Evolutionary conservation across 495 filamentous ascomycete species (phyloP).

Genomic region (Hyaloscypha hepaticicola): DNA sequence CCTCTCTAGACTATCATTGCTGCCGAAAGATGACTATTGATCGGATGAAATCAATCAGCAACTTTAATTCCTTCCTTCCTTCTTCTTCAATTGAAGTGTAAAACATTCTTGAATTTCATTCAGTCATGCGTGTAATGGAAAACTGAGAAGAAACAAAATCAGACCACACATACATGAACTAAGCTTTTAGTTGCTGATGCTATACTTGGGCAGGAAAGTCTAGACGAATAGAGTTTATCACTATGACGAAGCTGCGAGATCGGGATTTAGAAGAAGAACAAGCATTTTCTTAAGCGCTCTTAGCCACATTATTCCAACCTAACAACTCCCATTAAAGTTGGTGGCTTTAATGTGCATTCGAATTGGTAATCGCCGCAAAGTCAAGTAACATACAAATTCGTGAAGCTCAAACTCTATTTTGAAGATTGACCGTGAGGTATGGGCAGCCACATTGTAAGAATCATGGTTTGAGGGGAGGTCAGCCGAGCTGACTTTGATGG

Average conservation of each 20-base stretch:
- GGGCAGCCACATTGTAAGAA: not conserved
- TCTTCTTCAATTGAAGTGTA: not conserved
- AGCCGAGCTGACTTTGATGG: not conserved
- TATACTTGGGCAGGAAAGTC: too few species aligned
- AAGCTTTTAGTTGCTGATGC: not conserved
- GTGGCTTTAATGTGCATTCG: not conserved
- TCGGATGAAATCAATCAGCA: not conserved
- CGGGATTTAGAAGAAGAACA: not conserved
- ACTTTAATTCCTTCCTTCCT: not conserved
- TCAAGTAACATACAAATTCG: not conserved
- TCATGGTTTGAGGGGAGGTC: not conserved
- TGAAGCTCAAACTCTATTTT: not conserved
- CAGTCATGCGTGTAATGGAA: not conserved
- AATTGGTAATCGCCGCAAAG: not conserved
- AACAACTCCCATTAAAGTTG: not conserved
- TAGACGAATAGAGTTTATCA: not conserved
- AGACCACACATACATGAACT: not conserved
- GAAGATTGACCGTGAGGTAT: not conserved
- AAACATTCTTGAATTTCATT: not conserved
- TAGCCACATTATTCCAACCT: not conserved
- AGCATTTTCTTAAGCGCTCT: not conserved
- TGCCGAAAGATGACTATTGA: too few species aligned
- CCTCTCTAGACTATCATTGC: too few species aligned
- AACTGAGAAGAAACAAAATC: not conserved
- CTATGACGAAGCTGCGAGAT: not conserved